Evolutionary conservation across 2,329 filamentous ascomycete genomes (phyloP), one percentile per base, ranked within the genome.

Genomic region (Fusarium subtropicale): DNA sequence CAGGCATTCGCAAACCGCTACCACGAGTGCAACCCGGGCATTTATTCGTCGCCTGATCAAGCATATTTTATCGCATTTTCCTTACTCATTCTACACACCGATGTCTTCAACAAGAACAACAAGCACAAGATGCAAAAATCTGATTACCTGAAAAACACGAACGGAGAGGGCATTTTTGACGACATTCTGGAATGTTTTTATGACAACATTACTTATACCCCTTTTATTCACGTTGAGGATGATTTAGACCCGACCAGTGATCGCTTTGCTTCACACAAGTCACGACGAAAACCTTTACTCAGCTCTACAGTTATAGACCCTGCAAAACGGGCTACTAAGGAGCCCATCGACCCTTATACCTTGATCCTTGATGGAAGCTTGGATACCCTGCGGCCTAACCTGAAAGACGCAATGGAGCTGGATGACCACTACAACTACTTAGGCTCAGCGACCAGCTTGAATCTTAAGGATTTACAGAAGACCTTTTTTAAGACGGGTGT

Each of bases 41-140:
- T 99, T 64, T 99, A 97, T 80, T 87, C 91, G 26, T 91, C 90
- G 34, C 89, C 94, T 73, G 96, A 98, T 75, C 93, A 97, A 80
- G 94, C 96, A n/a, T 97, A 98, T 78, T 97, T 98, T 75, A 95
- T 98, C 69, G 94, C 95, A 18, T 99, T 99, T 77, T 98, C 95
- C 3, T 89, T 99, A 59, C 87, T 99, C 63, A 97, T 99, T 72
- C 84, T 99, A 34, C 96, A 99, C 75, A 98, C 96, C 0, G 96
- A 99, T 77, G 93, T 97, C n/a, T 98, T 98, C 88, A 99, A 99
- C 84, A 97, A 97, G 81, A 99, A 98, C 83, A 98, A 98, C 82
- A 98, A 98, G 82, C 88, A 96, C 79, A 99, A 99, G 81, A 99
- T 99, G 96, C 94, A 97, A 76, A 97, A 97, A 77, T 82, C 87